Evolutionary conservation across 1,139 yeast genomes (phyloP), one percentile per base, ranked within the genome.

Genomic region (Candida tropicalis): DNA sequence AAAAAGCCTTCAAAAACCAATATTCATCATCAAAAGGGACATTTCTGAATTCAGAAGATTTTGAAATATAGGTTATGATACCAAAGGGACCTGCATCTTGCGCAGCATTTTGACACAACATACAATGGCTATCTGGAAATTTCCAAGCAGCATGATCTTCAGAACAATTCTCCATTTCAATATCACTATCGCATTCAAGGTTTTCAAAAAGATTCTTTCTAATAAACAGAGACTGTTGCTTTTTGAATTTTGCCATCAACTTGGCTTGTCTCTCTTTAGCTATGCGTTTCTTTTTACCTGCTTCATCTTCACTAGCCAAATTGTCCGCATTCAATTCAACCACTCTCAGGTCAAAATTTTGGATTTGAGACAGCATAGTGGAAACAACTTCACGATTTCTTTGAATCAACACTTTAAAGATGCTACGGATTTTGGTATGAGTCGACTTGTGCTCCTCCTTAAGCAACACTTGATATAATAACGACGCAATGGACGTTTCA

Each of bases 71-170:
- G 8, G 85, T 75, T 34, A 87, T 79, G 12, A 86, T 75, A 0
- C 96, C 97, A 66, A 86, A 89, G 0, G 88, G 79, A 9, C 87
- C 90, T 18, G 80, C 79, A 39, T 78, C 77, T 18, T 77, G 80
- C 2, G 83, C 76, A 0, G 90, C 84, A 80, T 88, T 89, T 54
- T 91, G 95, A 60, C 99, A 93, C 24, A 93, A 73, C 32, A 91
- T 84, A 59, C 99, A 93, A 48, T 82, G 86, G 31, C 84, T 84
- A 33, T 82, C 86, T 0, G 96, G 96, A 55, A 79, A 89, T 31
- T 68, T 68, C 95, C 95, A 87, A 6, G 72, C 76, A 1, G 58
- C 63, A 9, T 57, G 60, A 2, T 56, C 64, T 4, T 50, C 55
- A 2, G 56, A 64, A 20, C 49, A 40, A 18, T 65, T 62, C 42